A percentile compares a stretch with the other conserved stretches of the same genome.
These are phyloP conservation scores for Diutina mesorugosa DNA, from an alignment of 1,139 yeast species.

Conservation along the genomic window DNA sequence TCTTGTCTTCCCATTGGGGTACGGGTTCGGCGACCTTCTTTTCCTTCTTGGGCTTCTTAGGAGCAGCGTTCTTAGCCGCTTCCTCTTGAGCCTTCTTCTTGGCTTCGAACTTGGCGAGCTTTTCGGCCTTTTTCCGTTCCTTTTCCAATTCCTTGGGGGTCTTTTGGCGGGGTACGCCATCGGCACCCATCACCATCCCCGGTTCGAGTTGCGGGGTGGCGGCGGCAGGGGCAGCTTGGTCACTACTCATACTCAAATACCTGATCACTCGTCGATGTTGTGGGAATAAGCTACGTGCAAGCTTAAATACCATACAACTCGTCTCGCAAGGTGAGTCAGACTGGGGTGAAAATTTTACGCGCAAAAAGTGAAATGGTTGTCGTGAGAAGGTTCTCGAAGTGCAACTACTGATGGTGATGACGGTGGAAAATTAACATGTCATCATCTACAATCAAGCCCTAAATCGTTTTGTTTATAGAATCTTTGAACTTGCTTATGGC, in stretches of 20 bases:
- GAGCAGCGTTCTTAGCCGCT: constrained; percentile 26
- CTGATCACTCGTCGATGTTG: background rate
- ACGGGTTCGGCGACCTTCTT: constrained; percentile 47
- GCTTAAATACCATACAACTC: constrained; percentile 1
- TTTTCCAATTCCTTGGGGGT: constrained; percentile 76
- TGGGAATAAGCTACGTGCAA: background rate
- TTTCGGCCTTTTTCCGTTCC: constrained; percentile 94
- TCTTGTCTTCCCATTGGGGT: constrained; percentile 74
- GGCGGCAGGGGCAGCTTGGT: background rate
- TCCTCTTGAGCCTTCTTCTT: constrained; percentile 73
- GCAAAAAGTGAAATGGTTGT: background rate
- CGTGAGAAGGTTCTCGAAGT: background rate
- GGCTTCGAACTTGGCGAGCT: constrained; percentile 86
- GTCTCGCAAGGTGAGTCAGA: background rate
- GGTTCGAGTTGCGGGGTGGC: background rate
- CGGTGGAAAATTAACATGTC: no score
- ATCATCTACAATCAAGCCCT: no score
- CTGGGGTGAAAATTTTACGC: background rate
- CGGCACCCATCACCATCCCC: background rate
- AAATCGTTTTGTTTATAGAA: no score
- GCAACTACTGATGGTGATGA: no score
- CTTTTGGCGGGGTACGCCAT: constrained; percentile 16
- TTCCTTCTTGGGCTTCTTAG: constrained; percentile 59
- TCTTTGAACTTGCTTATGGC: no score
- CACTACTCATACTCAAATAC: background rate